These are phyloP conservation scores for Neurospora sp. DNA, from an alignment of 495 filamentous ascomycete genomes.

Conservation along the genomic window DNA sequence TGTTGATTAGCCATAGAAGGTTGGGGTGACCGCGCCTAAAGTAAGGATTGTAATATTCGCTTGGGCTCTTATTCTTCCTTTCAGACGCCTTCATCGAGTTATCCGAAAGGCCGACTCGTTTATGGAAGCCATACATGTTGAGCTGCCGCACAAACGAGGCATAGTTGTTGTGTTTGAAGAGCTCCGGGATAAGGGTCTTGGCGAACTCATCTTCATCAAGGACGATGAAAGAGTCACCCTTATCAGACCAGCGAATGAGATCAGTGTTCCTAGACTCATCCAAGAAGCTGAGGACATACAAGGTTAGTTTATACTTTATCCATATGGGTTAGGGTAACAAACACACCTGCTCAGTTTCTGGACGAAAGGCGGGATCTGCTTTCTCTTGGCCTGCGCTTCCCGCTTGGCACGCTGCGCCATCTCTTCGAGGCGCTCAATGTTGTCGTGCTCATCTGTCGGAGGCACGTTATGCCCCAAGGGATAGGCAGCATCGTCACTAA, in stretches of 20 bases:
- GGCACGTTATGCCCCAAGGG: conserved; percentile 25
- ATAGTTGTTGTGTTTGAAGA: conserved; percentile 99
- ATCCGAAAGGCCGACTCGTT: conserved; percentile 92
- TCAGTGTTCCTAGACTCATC: conserved; percentile 87
- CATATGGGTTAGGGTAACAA: background rate
- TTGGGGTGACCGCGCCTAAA: conserved; percentile 91
- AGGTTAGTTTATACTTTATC: background rate
- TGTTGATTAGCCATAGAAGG: conserved; percentile 94
- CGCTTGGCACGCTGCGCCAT: conserved; percentile 66
- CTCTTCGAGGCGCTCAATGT: conserved; percentile 65
- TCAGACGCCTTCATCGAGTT: conserved; percentile 97
- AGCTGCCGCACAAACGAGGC: conserved; percentile 96
- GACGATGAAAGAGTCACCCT: conserved; percentile 93
- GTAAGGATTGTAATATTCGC: conserved; percentile 94
- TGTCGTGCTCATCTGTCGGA: conserved; percentile 50
- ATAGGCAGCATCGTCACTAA: conserved; percentile 37
- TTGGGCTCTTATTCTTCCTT: conserved; percentile 91
- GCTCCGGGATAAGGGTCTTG: conserved; percentile 88
- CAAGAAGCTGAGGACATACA: conserved; percentile 57
- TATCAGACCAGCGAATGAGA: conserved; percentile 93
- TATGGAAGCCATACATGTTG: conserved; percentile 99
- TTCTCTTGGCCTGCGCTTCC: conserved; percentile 75
- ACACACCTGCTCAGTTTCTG: conserved; percentile 93
- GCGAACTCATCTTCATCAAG: conserved; percentile 98
- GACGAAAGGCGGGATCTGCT: conserved; percentile 95